These are phyloP conservation scores for Kregervanrija fluxuum DNA, from an alignment of 805 yeast genomes.

Conservation along the genomic window DNA sequence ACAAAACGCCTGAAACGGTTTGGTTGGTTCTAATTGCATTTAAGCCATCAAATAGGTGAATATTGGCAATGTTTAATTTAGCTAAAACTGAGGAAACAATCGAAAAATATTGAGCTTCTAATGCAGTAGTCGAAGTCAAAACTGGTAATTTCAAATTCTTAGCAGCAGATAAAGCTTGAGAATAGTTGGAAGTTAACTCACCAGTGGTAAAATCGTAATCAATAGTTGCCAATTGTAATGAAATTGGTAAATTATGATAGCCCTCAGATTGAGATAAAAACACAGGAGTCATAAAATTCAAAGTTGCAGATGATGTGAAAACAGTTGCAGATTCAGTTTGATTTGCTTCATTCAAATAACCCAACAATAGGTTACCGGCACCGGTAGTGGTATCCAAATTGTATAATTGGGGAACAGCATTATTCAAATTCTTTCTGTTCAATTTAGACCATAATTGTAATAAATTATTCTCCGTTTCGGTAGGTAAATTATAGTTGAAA, in stretches of 20 bases:
- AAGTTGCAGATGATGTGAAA: slow-evolving; percentile 62
- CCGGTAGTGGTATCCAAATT: slow-evolving; percentile 73
- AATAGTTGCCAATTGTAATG: slow-evolving; percentile 70
- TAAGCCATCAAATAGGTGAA: slow-evolving; percentile 79
- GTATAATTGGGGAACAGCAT: slow-evolving; percentile 54
- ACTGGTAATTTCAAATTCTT: slow-evolving; percentile 58
- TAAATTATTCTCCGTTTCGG: slow-evolving; percentile 34
- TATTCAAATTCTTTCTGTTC: slow-evolving; percentile 43
- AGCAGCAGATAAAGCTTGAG: slow-evolving; percentile 54
- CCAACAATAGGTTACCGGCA: slow-evolving; percentile 72
- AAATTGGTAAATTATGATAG: slow-evolving; percentile 42
- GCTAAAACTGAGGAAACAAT: slow-evolving; percentile 60
- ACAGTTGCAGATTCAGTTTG: slow-evolving; percentile 32
- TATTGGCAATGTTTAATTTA: slow-evolving; percentile 51
- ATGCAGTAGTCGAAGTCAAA: slow-evolving; percentile 53
- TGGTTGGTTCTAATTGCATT: slow-evolving; percentile 47
- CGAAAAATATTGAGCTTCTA: slow-evolving; percentile 64
- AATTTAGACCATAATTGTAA: slow-evolving; percentile 59
- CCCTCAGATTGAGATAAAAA: slow-evolving; percentile 31
- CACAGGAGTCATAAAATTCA: slow-evolving; percentile 60
- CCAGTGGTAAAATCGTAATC: slow-evolving; percentile 53
- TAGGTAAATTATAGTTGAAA: slow-evolving; percentile 45
- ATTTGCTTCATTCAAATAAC: slow-evolving; percentile 40
- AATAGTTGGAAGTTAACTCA: slow-evolving; percentile 56
- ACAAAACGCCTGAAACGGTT: slow-evolving; percentile 36